Base-by-base conservation (phyloP, 1,284 basidiomycete species). In the Cutaneotrichosporon sp. region DNA sequence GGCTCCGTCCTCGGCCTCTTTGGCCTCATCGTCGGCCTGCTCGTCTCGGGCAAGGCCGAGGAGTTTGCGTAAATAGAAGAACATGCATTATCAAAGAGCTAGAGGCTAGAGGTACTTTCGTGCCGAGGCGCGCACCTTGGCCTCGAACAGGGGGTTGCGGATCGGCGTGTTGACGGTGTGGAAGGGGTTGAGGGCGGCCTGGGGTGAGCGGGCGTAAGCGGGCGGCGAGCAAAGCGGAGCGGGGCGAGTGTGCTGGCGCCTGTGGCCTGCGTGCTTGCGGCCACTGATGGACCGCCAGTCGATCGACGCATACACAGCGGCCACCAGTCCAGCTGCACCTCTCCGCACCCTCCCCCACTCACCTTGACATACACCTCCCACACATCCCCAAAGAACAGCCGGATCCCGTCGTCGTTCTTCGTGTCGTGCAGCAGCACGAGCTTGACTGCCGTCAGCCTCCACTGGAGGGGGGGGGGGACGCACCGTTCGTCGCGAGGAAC, bases 331-430 rank as follows among this genome's bases (percentile, higher is more conserved):
- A n/a, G n/a, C n/a, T n/a, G n/a, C n/a, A n/a, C n/a, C n/a, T n/a
- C n/a, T n/a, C n/a, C n/a, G 34, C 34, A n/a, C 38, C 16, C 7
- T 13, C 34, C 16, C 13, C 16, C 16, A 42, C 85, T 68, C 70
- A 93, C 93, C 87, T 97, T 97, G 47, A 95, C 86, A 80, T 95
- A 97, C 69, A 89, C 74, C 83, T 97, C 95, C 94, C 95, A 97
- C 29, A 94, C 87, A 25, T 97, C 94, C 72, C 86, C 86, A 73
- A 97, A 90, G 83, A 97, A 97, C 56, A 84, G 77, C 64, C 88
- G 85, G 78, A 97, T 95, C 7, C 93, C 93, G 57, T 97, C 95
- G 80, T 97, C 95, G 81, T 95, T 97, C 84, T 92, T 95, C 20
- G 85, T 84, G 78, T 97, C 94, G 79, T 97, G 95, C 62, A 97